A percentile compares a stretch with the other conserved stretches of the same genome.
phyloP scores from a whole-genome alignment of 2,329 filamentous ascomycete genomes.

The Neonectria faginata region DNA sequence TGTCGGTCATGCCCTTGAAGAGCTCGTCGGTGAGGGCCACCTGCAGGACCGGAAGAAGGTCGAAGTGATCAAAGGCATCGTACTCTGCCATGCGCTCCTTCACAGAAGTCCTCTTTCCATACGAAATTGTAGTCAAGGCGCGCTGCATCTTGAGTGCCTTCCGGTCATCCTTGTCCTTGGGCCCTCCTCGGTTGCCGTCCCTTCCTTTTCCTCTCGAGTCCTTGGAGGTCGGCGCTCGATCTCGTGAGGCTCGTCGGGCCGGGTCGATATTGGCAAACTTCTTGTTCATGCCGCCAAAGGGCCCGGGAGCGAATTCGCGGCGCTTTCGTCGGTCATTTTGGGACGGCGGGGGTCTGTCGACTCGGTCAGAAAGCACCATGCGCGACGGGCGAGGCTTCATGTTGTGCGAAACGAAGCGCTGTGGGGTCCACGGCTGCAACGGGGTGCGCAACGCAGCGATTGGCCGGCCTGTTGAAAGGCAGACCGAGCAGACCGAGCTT shows the following conservation, averaged over 20 bases:
- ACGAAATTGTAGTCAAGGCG: conserved; percentile 79
- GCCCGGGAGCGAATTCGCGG: conserved; percentile 57
- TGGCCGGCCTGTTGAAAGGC: conserved; percentile 34
- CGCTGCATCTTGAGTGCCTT: conserved; percentile 97
- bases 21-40: conserved; percentile 79
- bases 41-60: conserved; percentile 77
- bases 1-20: conserved; percentile 77
- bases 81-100: conserved; percentile 72
- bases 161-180: conserved; percentile 53
- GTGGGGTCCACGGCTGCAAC: conserved; percentile 50
- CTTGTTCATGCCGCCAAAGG: conserved; percentile 68
- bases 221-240: conserved; percentile 27
- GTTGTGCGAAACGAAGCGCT: conserved; percentile 53
- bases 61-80: conserved; percentile 84
- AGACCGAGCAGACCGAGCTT: conserved; percentile 44
- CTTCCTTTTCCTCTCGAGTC: conserved; percentile 43
- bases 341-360: conserved; percentile 56
- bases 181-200: conserved; percentile 44
- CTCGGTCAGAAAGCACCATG: conserved; percentile 69
- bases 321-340: conserved; percentile 52
- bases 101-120: conserved; percentile 69
- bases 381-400: conserved; percentile 60
- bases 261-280: conserved; percentile 58
- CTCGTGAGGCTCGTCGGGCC: conserved; percentile 35
- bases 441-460: conserved; percentile 26